phyloP scores from a whole-genome alignment of 495 filamentous ascomycete genomes.

The Xylaria nigripes region DNA sequence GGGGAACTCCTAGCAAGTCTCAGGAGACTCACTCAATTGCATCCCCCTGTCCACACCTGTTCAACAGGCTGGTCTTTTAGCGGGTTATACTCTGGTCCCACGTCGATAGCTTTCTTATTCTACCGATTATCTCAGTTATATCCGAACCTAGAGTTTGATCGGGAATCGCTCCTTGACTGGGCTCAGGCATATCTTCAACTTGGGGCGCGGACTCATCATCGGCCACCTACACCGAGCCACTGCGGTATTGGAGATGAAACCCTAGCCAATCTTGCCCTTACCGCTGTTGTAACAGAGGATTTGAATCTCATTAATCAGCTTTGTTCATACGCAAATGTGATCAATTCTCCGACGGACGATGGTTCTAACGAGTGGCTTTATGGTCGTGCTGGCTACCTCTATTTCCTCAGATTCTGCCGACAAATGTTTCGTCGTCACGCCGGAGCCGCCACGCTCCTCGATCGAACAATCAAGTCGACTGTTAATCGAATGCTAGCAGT shows the following conservation, averaged over 20 bases:
- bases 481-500: constrained; percentile 26
- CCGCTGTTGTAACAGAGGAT: constrained; percentile 40
- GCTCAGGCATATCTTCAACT: constrained; percentile 40
- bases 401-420: constrained; percentile 45
- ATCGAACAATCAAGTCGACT: constrained; percentile 29
- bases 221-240: constrained; percentile 19
- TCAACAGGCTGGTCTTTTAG: constrained; percentile 24
- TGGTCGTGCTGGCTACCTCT: constrained; percentile 54
- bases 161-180: constrained; percentile 39
- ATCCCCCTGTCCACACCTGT: constrained; percentile 18
- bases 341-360: constrained; percentile 24
- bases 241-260: constrained; percentile 53
- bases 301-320: constrained; percentile 34
- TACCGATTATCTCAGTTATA: constrained; percentile 40
- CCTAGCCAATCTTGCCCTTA: constrained; percentile 45
- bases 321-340: constrained; percentile 30
- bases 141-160: constrained; percentile 38
- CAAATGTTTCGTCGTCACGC: constrained; percentile 16
- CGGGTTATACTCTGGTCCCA: constrained; percentile 53
- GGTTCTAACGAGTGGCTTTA: constrained; percentile 47
- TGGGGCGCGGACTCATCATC: constrained; percentile 27
- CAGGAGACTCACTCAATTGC: constrained; percentile 9
- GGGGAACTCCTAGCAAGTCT: constrained; percentile 16
- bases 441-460: constrained; percentile 23
- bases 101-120: constrained; percentile 53